phyloP scores from a whole-genome alignment of 192 early-diverging fungal genomes.

The Coemansia sp. region DNA sequence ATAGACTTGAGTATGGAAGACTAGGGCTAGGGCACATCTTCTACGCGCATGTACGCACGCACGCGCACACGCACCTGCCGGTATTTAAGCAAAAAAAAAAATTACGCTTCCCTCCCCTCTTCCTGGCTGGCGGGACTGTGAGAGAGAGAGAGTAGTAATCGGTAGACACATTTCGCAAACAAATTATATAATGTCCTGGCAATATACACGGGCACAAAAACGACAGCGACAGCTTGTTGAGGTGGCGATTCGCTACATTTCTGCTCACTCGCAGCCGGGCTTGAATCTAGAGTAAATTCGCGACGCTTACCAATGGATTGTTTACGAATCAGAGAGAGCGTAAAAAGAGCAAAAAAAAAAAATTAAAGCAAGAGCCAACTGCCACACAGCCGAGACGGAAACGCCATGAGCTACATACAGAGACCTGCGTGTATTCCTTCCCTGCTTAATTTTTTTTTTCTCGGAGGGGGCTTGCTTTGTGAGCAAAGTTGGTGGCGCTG shows the following conservation, averaged over 20 bases:
- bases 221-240: background rate
- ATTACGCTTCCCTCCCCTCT: constrained; percentile 1
- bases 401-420: background rate
- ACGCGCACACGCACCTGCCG: background rate
- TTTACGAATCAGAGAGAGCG: constrained; percentile 15
- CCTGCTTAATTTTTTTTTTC: background rate
- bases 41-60: background rate
- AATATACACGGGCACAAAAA: background rate
- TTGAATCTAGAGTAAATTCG: background rate
- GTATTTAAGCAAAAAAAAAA: background rate
- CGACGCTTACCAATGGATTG: constrained; percentile 10
- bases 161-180: constrained; percentile 4
- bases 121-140: background rate
- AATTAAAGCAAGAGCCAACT: background rate
- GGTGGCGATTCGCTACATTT: constrained; percentile 1
- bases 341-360: constrained; percentile 6
- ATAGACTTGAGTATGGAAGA: too few relatives aligned
- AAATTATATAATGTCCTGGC: background rate
- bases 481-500: background rate
- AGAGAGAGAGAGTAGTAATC: constrained; percentile 2
- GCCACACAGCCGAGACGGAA: background rate
- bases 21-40: background rate
- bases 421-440: background rate
- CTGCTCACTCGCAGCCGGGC: background rate
- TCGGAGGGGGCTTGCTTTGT: background rate